Conservation (phyloP, 257 asterid species). For the Scutellaria galericulata region DNA sequence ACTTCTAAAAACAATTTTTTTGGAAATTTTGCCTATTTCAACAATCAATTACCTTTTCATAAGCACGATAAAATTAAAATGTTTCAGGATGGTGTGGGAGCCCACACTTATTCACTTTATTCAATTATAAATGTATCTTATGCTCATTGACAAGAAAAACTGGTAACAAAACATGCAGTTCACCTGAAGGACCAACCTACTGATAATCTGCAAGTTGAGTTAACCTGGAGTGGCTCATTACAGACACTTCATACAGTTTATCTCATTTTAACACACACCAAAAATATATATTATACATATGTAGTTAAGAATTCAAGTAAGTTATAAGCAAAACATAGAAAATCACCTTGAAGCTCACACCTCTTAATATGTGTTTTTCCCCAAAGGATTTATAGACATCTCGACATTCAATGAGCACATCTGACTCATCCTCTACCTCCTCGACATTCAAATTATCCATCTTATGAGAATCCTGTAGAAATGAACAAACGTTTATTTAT, state of each 20-base stretch:
- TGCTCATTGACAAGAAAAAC: too few species aligned
- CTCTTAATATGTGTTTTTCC: slow-evolving; percentile 87
- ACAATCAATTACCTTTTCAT: too few species aligned
- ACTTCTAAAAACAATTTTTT: too few species aligned
- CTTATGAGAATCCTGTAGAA: slow-evolving; percentile 56
- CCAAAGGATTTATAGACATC: slow-evolving; percentile 94
- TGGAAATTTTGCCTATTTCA: too few species aligned
- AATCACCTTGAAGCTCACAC: slow-evolving; percentile 96
- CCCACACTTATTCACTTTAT: too few species aligned
- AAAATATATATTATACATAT: background rate
- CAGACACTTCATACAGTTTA: background rate
- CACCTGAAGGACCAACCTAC: too few species aligned
- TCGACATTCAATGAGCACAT: slow-evolving; percentile 92
- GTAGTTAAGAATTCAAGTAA: background rate
- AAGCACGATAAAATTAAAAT: too few species aligned
- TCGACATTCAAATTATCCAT: slow-evolving; percentile 42
- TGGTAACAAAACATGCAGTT: too few species aligned
- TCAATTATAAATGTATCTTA: too few species aligned
- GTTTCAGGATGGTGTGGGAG: too few species aligned
- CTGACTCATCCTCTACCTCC: slow-evolving; percentile 60
- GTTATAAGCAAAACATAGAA: slow-evolving; percentile 31
- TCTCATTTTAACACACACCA: background rate
- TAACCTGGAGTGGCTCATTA: too few species aligned
- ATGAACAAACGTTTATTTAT: slow-evolving; percentile 22
- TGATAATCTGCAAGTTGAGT: too few species aligned